Conservation (phyloP, 2,329 filamentous ascomycete species). For the Aspergillus felis region DNA sequence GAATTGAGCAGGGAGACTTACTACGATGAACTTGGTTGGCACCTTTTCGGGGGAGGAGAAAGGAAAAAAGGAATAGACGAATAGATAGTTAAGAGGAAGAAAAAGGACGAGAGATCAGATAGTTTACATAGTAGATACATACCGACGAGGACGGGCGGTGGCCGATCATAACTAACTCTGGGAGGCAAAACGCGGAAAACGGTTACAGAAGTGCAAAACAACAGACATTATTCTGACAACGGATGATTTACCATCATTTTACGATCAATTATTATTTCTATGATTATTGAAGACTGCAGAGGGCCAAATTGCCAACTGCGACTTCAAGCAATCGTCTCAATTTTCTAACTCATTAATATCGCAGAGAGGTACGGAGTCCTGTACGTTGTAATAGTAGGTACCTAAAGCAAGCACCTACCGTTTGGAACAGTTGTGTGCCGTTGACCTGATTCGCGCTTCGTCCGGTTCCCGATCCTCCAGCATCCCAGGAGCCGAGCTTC, state of each 20-base stretch:
- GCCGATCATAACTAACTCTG: conserved; percentile 23
- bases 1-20: conserved; percentile 8
- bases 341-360: background rate
- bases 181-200: conserved; percentile 16
- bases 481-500: conserved; percentile 11
- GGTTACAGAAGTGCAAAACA: conserved; percentile 1
- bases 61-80: conserved; percentile 7
- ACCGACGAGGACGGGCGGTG: conserved; percentile 12
- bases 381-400: background rate
- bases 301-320: background rate
- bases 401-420: conserved; percentile 4
- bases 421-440: conserved; percentile 17
- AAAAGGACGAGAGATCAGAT: conserved; percentile 13
- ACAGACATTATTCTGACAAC: conserved; percentile 8
- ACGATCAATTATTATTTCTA: conserved; percentile 2
- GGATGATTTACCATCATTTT: background rate
- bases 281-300: background rate
- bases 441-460: conserved; percentile 20
- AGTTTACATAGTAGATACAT: background rate
- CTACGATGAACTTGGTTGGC: background rate
- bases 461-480: conserved; percentile 13
- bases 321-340: background rate
- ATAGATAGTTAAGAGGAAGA: conserved; percentile 8
- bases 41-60: background rate
- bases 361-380: background rate